Conservation (phyloP, 306 rosid species). For the Acacia melanoxylon region DNA sequence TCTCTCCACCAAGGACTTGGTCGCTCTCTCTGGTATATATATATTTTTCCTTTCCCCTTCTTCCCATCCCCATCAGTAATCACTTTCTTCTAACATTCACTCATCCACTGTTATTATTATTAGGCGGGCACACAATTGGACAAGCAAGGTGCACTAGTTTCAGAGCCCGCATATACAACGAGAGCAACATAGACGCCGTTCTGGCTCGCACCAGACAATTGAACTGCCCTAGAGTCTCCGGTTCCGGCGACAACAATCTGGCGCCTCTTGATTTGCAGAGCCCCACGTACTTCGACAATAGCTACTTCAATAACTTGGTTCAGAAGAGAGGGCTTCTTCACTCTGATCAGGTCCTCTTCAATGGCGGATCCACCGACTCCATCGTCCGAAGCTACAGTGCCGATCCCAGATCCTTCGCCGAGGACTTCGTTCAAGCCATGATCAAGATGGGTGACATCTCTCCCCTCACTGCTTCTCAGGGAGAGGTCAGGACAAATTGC, state of each 20-base stretch:
- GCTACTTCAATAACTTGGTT: constrained; percentile 68
- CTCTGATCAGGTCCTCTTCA: constrained; percentile 80
- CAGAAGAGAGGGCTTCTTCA: constrained; percentile 75
- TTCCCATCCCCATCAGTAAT: background rate
- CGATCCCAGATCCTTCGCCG: constrained; percentile 35
- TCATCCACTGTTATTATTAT: too few relatives aligned
- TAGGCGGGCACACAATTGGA: constrained; percentile 87
- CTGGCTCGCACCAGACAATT: constrained; percentile 56
- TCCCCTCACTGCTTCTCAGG: constrained; percentile 82
- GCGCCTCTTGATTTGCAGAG: constrained; percentile 75
- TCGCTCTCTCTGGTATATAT: constrained; percentile 65
- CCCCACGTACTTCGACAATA: constrained; percentile 64
- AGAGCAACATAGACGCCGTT: constrained; percentile 48
- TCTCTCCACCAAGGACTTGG: constrained; percentile 77
- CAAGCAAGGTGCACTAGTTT: constrained; percentile 77
- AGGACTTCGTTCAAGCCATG: constrained; percentile 68
- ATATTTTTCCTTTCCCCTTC: background rate
- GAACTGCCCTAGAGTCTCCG: constrained; percentile 57
- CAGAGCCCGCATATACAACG: constrained; percentile 65
- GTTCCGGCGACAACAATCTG: constrained; percentile 83
- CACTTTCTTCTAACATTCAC: too few relatives aligned
- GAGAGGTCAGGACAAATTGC: constrained; percentile 80
- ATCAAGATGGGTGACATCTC: constrained; percentile 82
- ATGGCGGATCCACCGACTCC: constrained; percentile 74
- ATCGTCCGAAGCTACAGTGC: constrained; percentile 47